These are phyloP conservation scores for Chlorella ohadii DNA, from an alignment of 139 green algal species.

Conservation along the genomic window DNA sequence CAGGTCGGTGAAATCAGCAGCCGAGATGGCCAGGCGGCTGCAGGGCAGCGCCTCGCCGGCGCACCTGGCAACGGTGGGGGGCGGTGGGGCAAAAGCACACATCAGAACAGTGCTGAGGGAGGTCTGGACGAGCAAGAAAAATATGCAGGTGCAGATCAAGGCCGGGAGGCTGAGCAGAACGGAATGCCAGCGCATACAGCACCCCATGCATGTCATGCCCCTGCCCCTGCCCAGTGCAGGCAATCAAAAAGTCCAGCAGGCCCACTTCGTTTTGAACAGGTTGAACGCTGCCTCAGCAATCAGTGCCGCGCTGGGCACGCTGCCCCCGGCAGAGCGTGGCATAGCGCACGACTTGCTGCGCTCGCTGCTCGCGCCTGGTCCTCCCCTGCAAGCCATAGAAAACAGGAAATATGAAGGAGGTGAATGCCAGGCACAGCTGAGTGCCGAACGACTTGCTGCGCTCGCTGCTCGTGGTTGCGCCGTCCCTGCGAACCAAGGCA, in stretches of 20 bases:
- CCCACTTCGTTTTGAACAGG: slow-evolving; percentile 43
- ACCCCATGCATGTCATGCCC: no score
- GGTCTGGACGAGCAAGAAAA: no score
- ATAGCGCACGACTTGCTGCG: slow-evolving; percentile 62
- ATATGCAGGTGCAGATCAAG: no score
- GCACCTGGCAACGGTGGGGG: slow-evolving; percentile 29
- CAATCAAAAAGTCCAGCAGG: no score
- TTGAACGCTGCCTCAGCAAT: slow-evolving; percentile 47
- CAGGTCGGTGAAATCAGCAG: slow-evolving; percentile 59
- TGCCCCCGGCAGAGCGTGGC: slow-evolving; percentile 48
- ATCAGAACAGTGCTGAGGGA: no score
- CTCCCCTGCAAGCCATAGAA: neutral
- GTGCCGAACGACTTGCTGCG: no score
- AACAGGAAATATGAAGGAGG: neutral
- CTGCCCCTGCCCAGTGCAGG: no score
- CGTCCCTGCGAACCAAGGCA: no score
- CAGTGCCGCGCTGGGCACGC: slow-evolving; percentile 17
- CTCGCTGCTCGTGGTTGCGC: no score
- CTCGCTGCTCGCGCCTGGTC: slow-evolving; percentile 3
- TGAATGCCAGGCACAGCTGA: no score
- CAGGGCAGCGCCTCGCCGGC: slow-evolving; percentile 67
- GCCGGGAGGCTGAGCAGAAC: no score
- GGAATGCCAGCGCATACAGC: no score
- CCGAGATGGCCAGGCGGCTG: slow-evolving; percentile 66
- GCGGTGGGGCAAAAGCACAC: neutral